phyloP scores from a whole-genome alignment of 306 rosid genomes.

The Trifolium subterraneum region DNA sequence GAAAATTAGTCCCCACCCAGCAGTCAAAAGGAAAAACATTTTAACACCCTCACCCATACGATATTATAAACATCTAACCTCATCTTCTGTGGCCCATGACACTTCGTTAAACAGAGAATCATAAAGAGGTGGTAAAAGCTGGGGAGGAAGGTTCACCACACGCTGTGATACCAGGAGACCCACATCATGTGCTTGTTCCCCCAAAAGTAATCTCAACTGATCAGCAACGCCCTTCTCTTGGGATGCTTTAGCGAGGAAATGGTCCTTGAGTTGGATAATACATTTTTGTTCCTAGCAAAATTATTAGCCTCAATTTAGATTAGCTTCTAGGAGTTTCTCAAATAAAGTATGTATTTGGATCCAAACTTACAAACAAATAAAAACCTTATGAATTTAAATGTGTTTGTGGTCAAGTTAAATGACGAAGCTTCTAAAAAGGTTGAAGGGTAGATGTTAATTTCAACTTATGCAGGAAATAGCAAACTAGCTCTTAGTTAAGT shows the following conservation, averaged over 20 bases:
- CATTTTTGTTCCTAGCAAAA: constrained; percentile 63
- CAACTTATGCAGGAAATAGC: background rate
- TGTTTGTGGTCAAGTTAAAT: background rate
- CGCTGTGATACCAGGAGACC: constrained; percentile 85
- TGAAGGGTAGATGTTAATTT: constrained; percentile 4
- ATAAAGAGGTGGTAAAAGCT: constrained; percentile 86
- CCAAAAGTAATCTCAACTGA: constrained; percentile 60
- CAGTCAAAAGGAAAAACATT: constrained; percentile 19
- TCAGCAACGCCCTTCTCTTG: constrained; percentile 51
- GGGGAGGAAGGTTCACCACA: constrained; percentile 77
- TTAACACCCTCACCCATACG: constrained; percentile 37
- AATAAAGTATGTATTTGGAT: constrained; percentile 4
- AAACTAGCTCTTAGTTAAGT: constrained; percentile 15
- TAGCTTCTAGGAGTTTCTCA: constrained; percentile 1
- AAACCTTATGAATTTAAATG: background rate
- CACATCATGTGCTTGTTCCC: constrained; percentile 57
- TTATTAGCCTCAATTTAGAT: background rate
- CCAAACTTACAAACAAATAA: background rate
- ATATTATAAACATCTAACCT: constrained; percentile 63
- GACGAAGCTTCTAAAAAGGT: background rate
- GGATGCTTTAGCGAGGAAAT: constrained; percentile 63
- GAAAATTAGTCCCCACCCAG: constrained; percentile 20
- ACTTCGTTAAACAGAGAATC: constrained; percentile 87
- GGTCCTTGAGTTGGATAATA: constrained; percentile 61
- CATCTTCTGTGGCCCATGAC: constrained; percentile 91